phyloP scores from a whole-genome alignment of 495 filamentous ascomycete genomes.

The Choiromyces venosus region DNA sequence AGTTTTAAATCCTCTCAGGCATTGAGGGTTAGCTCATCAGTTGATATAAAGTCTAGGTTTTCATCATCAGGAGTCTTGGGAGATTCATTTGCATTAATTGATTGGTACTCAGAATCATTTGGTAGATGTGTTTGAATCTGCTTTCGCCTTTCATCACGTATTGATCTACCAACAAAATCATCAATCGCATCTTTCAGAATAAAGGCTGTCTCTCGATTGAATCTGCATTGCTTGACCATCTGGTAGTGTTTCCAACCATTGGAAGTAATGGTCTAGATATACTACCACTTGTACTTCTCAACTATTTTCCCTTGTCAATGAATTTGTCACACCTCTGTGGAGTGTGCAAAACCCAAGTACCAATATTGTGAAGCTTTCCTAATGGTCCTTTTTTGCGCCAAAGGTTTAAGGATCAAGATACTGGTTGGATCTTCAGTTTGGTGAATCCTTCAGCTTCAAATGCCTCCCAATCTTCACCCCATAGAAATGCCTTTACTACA shows the following conservation, averaged over 20 bases:
- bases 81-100: too few species aligned
- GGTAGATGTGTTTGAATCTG: too few species aligned
- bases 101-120: too few species aligned
- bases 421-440: not conserved
- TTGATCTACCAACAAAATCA: not conserved
- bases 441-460: conserved; percentile 5
- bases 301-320: conserved; percentile 1
- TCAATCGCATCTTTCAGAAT: conserved; percentile 2
- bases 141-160: not conserved
- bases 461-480: conserved; percentile 1
- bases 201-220: conserved; percentile 5
- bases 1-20: too few species aligned
- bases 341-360: conserved; percentile 10
- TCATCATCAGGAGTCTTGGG: not conserved
- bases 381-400: conserved; percentile 19
- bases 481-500: conserved; percentile 26
- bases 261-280: too few species aligned
- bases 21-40: too few species aligned
- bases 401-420: not conserved
- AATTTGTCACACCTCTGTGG: conserved; percentile 13
- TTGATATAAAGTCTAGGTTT: too few species aligned
- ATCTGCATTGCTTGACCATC: conserved; percentile 4
- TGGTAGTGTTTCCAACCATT: conserved; percentile 4
- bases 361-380: conserved; percentile 32
- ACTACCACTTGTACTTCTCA: not conserved